Base-by-base conservation (phyloP, 371 early-diverging fungal genomes). In the Rhizopus stolonifer region DNA sequence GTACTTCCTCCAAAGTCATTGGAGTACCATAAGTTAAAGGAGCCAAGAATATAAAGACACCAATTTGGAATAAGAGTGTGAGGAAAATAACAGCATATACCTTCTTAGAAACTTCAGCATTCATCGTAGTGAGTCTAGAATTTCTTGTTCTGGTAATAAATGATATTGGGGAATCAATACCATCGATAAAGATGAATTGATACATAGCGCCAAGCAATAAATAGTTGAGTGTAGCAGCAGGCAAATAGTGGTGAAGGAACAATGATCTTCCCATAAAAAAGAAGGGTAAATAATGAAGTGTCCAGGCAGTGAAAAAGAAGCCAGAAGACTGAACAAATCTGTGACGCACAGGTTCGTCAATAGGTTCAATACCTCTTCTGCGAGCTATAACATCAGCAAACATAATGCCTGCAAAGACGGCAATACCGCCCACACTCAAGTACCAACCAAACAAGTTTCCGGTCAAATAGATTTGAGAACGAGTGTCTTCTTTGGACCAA, bases 391-490 rank as follows among this genome's bases (percentile, higher is more conserved):
- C 64, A 67, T 91, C 91, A 1, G 77, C 81, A 5, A 82, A 65
- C 52, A 80, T 42, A 4, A 82, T 55, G 60, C 75, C 72, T 38
- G 52, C 80, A 52, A 81, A 79, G 26, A 86, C 82, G 48, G 90
- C 72, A 25, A 83, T 46, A 54, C 80, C 60, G 29, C 72, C 60
- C 59, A 83, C 50, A 54, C 77, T 72, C 8, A 88, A 40, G 86
- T 94, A 98, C 96, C 98, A 99, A 6, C 91, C 86, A 46, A 94
- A 56, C 0, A 99, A 91, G 76, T 99, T 99, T 11, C 98, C 98
- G 32, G 99, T 72, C 69, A 99, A 77, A 67, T 99, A 99, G 54
- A 99, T 95, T 66, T 98, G 97, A 49, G 79, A 69, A 19, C 79
- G 77, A 4, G 77, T 79, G 2, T 60, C 66, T 32, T 77, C 68